Base-by-base conservation (phyloP, 2,329 filamentous ascomycete species). In the Catunica adiposa region DNA sequence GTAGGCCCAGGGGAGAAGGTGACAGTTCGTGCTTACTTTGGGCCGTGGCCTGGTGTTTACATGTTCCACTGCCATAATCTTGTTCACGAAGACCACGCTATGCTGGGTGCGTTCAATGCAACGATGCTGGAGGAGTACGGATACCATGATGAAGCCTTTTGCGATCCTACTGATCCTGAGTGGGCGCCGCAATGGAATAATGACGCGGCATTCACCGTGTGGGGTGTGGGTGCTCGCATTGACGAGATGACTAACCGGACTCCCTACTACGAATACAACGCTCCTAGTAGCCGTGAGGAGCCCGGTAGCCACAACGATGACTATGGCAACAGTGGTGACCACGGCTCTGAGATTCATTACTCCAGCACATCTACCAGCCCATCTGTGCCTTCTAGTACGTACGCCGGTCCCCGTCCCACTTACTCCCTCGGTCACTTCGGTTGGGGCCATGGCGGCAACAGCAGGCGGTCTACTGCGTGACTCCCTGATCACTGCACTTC, bases 41-140 rank as follows among this genome's bases (percentile, higher is more conserved):
- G 70, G 2, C 75, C 75, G 0, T 77, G 71, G 70, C 71, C 74
- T 54, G 78, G 77, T 7, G 65, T 72, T 2, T 73, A 73, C 64
- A 72, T 72, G 70, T 72, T 73, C 65, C 71, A 73, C 61, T 73
- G 71, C 62, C 71, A 73, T 60, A 73, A 73, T 56, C 62, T 72
- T 20, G 65, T 71, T 50, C 70, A 73, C 58, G 70, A 73, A 61
- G 71, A 73, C 54, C 63, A 67, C 54, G 69, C 70, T 53, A 73
- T 73, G 70, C 71, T 73, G 70, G 71, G 66, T 0, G 69, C 69
- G 2, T 73, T 73, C 63, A 72, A 72, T 58, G 69, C 71, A 9
- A 68, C 69, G 0, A 61, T 61, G 2, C 62, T 73, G 0, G 53
- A 62, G 14, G 62, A 67, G 57, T 66, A 69, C 31, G 69, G 70